Percentiles rank a stretch among this genome's conserved stretches.
Evolutionary conservation across 331 rosid genomes (phyloP).

Genomic region (Malus hybrid): DNA sequence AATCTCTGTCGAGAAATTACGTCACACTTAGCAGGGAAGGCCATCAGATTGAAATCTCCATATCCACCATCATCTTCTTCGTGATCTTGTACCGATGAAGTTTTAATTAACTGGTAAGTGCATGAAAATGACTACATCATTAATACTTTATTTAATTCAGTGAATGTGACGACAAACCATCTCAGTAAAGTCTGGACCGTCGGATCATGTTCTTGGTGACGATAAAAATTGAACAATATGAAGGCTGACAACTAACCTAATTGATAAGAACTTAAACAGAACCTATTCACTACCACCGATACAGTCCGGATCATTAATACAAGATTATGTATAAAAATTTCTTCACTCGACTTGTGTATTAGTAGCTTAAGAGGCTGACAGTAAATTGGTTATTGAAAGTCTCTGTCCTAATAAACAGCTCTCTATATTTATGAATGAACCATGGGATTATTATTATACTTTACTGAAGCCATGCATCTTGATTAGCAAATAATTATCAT

Average conservation of each 20-base stretch:
- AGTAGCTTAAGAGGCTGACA: too few relatives aligned
- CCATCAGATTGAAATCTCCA: background rate
- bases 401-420: background rate
- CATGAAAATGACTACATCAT: slow-evolving; percentile 5
- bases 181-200: background rate
- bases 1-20: slow-evolving; percentile 18
- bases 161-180: slow-evolving; percentile 1
- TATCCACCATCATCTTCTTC: background rate
- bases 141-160: slow-evolving; percentile 1
- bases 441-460: background rate
- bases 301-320: background rate
- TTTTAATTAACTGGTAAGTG: background rate
- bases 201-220: background rate
- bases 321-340: background rate
- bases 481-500: slow-evolving; percentile 22
- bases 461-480: slow-evolving; percentile 8
- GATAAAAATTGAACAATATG: background rate
- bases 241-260: background rate
- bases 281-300: too few relatives aligned
- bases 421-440: background rate
- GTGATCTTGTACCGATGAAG: background rate
- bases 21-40: slow-evolving; percentile 11
- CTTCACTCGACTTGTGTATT: background rate
- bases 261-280: too few relatives aligned
- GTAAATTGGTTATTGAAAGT: too few relatives aligned